These are phyloP conservation scores for Neurospora africana DNA, from an alignment of 495 filamentous ascomycete genomes.

Conservation along the genomic window DNA sequence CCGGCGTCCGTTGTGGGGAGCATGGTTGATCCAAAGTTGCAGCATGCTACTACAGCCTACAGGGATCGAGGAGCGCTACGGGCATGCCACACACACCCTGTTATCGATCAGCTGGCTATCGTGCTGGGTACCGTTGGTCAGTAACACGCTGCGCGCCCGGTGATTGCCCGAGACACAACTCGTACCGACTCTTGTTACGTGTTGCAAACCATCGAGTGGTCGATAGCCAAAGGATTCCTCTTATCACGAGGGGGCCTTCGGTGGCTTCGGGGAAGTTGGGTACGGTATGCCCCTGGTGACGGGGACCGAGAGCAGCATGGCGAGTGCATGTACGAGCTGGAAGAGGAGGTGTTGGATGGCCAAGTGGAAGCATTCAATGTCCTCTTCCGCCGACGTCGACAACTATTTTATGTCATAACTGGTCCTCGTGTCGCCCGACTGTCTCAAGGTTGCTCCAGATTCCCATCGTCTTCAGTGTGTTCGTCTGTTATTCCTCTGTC, in stretches of 20 bases:
- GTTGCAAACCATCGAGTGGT: not conserved
- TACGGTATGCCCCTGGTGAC: not conserved
- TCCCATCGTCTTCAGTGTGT: not conserved
- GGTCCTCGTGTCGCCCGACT: not conserved
- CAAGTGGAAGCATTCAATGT: not conserved
- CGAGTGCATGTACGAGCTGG: not conserved
- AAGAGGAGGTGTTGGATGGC: not conserved
- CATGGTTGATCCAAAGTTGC: not conserved
- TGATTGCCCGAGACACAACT: not conserved
- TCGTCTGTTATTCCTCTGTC: not conserved
- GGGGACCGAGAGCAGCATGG: not conserved
- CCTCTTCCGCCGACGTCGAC: not conserved
- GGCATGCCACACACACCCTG: not conserved
- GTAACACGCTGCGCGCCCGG: not conserved
- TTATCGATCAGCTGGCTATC: not conserved
- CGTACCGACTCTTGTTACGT: not conserved
- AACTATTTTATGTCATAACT: not conserved
- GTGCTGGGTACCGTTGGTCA: not conserved
- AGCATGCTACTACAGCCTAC: not conserved
- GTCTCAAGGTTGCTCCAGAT: not conserved
- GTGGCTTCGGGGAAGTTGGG: not conserved
- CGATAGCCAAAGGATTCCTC: not conserved
- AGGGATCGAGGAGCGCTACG: not conserved
- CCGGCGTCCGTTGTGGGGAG: constrained; percentile 9
- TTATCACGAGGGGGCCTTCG: not conserved